Base-by-base conservation (phyloP, 2,329 filamentous ascomycete genomes). In the Camptophora hylomeconis region DNA sequence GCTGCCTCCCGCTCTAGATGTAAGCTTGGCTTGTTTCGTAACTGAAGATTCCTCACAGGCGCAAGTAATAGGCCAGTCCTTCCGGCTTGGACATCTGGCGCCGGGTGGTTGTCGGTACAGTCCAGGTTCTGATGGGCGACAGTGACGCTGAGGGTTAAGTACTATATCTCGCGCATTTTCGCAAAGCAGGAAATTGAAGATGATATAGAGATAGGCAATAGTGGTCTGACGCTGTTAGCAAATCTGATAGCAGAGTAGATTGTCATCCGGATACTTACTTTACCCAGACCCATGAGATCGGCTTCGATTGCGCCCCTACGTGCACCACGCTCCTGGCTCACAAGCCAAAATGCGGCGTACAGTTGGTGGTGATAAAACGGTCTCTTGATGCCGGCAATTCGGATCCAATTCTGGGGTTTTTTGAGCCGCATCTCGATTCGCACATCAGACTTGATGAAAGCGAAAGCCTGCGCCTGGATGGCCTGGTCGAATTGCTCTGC, bases 251-350 rank as follows among this genome's bases (percentile, higher is more conserved):
- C 11, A 13, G 7, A 12, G n/a, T n/a, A n/a, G n/a, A n/a, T n/a
- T n/a, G n/a, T n/a, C n/a, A n/a, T n/a, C n/a, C n/a, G n/a, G n/a
- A n/a, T n/a, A n/a, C 22, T n/a, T 7, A 24, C 22, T 13, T 24
- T 24, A 7, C 22, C 22, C n/a, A 24, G 22, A 8, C 22, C 22
- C 22, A 24, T 24, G 7, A 12, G 11, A 13, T 24, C 22, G 7
- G n/a, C 22, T 12, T 24, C 22, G 22, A 24, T 24, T 7, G 11
- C 22, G n/a, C 22, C 15, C 15, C n/a, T n/a, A n/a, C 22, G 22
- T n/a, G 22, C 7, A 13, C 7, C 7, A 7, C 11, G 11, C 15
- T 24, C 22, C 7, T 12, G 7, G 7, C 7, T 11, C 22, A 24
- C 7, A 13, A 24, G 22, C 22, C 22, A 24, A 13, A 7, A 24